phyloP scores from a whole-genome alignment of 345 rosid genomes.

The Lepidium sativum region DNA sequence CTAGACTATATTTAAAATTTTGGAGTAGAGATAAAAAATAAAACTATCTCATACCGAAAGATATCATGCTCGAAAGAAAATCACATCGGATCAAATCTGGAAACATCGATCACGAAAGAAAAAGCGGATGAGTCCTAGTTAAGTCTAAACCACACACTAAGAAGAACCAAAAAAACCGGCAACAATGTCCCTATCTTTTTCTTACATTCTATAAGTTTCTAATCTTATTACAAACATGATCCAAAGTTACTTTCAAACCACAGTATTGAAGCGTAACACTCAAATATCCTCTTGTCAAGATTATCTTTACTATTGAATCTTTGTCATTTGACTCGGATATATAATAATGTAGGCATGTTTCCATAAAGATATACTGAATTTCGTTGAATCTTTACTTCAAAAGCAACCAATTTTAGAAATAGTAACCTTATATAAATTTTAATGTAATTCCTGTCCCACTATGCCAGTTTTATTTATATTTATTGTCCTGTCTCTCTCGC shows the following conservation, averaged over 20 bases:
- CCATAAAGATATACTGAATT: not conserved
- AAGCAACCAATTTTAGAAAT: constrained; percentile 4
- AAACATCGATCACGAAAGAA: too few species aligned
- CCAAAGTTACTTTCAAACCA: not conserved
- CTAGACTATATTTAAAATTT: too few species aligned
- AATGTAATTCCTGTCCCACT: not conserved
- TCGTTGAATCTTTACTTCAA: not conserved
- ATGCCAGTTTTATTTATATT: constrained; percentile 3
- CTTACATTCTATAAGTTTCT: too few species aligned
- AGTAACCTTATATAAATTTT: not conserved
- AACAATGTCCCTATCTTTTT: too few species aligned
- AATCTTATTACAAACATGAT: too few species aligned
- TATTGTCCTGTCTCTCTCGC: not conserved
- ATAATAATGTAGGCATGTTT: not conserved
- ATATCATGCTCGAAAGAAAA: too few species aligned
- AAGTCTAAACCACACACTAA: too few species aligned
- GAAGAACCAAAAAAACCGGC: too few species aligned
- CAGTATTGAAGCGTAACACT: not conserved
- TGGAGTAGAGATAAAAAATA: too few species aligned
- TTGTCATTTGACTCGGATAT: not conserved
- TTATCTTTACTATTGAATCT: not conserved
- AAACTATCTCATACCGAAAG: too few species aligned
- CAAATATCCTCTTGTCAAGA: not conserved
- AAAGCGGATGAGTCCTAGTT: too few species aligned
- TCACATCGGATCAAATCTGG: too few species aligned